Base-by-base conservation (phyloP, 1,284 basidiomycete genomes). In the Lignosus rhinocerotis region DNA sequence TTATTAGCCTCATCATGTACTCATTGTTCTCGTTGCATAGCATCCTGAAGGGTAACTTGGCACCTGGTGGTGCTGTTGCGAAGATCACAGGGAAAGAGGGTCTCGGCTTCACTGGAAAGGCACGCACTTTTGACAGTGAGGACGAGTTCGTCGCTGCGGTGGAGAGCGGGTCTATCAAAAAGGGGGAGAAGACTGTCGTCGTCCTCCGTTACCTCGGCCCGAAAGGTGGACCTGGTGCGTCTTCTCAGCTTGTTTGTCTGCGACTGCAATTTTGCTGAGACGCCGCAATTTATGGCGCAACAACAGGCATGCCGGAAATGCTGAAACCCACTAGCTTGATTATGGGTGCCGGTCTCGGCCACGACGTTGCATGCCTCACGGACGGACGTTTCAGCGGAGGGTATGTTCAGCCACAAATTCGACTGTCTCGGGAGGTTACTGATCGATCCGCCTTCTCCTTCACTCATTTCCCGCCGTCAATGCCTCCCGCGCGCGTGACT, bases 81-180 rank as follows among this genome's bases (percentile, higher is more conserved):
- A 96, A 96, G 75, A 93, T 96, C 63, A 96, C 94, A 6, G 94
- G 94, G 45, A 96, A 96, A 72, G 94, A 96, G 73, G 94, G 94
- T 1, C 76, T 95, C 41, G 78, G 78, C 6, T 96, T 96, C 73
- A 86, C 84, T 11, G 94, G 93, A 52, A 91, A 87, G 72, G 93
- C 92, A 32, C 86, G 92, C 61, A 82, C 86, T 6, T 96, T 95
- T 71, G 91, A 96, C 71, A 82, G 82, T 17, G 94, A 96, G 72
- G 87, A 88, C 61, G 92, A 84, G 45, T 90, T 96, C 66, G 81
- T 89, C 61, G 80, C 82, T 61, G 94, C 93, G 14, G 90, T 96
- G 51, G 90, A 93, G 70, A 83, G 77, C 58, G 91, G 90, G 39
- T 83, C 84, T 14, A 89, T 95, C 75, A 89, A 87, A 72, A 86